Evolutionary conservation across 768 basidiomycete genomes (phyloP), one percentile per base, ranked within the genome.

Genomic region (Mrakia frigida): DNA sequence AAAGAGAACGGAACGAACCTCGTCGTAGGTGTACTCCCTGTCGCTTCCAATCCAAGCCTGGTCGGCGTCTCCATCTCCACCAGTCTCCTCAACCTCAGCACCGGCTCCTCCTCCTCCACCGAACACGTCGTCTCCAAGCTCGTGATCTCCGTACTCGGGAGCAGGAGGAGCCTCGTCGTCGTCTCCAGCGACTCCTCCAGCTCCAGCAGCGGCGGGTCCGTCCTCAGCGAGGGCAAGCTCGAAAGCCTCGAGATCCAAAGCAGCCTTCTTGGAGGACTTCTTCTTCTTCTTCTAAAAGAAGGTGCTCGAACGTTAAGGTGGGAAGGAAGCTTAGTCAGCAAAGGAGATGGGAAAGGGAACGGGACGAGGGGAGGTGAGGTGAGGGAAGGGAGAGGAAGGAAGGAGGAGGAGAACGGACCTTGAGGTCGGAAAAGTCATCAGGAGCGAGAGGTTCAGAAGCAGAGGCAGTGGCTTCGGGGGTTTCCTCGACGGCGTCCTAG

Each of bases 21-120:
- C 96, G 73, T 88, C 88, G 82, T 98, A 99, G n/a, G 89, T 91
- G 83, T 98, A 97, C 84, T 98, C 96, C 61, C 96, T 88, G 84
- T 98, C 95, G 79, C 90, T 92, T 82, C 88, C 88, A 35, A 97
- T 87, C 96, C 96, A 99, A 43, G 76, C 60, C 70, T 77, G 70
- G 71, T 73, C 61, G 46, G 43, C 76, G 70, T 83, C 82, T 37
- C 80, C 81, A 73, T 81, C 82, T 53, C 74, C 74, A 6, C 70
- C 70, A 73, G 78, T 77, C 39, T 80, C 81, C 14, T 79, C 80
- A 14, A 61, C 80, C 52, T 61, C 70, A 25, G 56, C 81, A 50
- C 60, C 78, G 25, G 70, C 78, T 6, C 87, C 88, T 11, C 88
- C 85, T 9, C 90, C 83, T 21, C 83, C 79, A 70, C 83, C 82